Conservation (phyloP, 2,329 filamentous ascomycete genomes). For the Cladophialophora immunda region DNA sequence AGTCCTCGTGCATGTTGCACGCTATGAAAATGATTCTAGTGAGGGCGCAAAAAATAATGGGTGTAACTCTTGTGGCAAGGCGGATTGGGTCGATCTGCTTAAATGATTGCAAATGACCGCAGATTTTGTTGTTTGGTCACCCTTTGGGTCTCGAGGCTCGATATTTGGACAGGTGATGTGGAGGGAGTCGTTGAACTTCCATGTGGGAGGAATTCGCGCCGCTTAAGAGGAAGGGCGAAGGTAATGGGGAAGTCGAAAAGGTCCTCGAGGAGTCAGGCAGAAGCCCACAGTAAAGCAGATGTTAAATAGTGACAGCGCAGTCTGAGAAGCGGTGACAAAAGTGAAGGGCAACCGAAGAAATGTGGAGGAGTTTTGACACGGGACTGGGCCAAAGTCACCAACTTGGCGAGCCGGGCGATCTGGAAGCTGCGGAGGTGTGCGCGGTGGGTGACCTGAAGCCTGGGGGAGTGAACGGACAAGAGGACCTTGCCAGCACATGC, state of each 20-base stretch:
- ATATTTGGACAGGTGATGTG: constrained; percentile 29
- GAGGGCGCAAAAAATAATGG: neutral
- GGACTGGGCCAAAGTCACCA: neutral
- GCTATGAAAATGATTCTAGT: neutral
- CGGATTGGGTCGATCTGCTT: neutral
- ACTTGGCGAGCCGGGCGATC: neutral
- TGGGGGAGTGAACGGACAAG: neutral
- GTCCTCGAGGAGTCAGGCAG: constrained; percentile 16
- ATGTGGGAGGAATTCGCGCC: constrained; percentile 28
- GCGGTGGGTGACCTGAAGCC: neutral
- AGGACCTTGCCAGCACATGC: constrained; percentile 27
- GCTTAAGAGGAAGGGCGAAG: neutral
- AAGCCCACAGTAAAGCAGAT: constrained; percentile 16
- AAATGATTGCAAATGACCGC: neutral
- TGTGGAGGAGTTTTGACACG: constrained; percentile 13
- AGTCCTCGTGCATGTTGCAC: constrained; percentile 54
- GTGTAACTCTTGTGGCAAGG: neutral
- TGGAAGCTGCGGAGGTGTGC: neutral
- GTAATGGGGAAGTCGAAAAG: neutral
- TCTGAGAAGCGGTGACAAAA: constrained; percentile 23
- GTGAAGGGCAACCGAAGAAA: constrained; percentile 14
- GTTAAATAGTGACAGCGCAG: constrained; percentile 20
- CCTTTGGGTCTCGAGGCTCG: constrained; percentile 37
- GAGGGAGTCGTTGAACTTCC: constrained; percentile 36
- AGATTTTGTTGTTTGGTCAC: constrained; percentile 19